phyloP scores from a whole-genome alignment of 2,329 filamentous ascomycete genomes.

The Emericellopsis cladophorae region DNA sequence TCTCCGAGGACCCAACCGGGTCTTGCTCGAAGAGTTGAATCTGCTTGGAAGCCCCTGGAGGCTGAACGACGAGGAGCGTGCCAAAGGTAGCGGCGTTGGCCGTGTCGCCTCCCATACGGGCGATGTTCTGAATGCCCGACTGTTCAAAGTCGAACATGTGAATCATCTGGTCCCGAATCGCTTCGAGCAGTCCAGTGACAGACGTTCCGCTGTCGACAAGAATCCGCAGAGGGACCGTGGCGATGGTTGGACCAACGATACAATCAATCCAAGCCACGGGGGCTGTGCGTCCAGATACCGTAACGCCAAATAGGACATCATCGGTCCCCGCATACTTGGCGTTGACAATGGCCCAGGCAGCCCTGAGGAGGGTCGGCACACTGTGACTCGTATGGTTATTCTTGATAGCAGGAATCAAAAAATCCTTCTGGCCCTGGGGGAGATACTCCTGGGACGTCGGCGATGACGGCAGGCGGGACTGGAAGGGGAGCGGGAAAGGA shows the following conservation, averaged over 20 bases:
- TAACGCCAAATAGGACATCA: not conserved
- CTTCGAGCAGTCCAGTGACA: slow-evolving; percentile 4
- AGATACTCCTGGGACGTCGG: not conserved
- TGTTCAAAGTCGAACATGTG: slow-evolving; percentile 1
- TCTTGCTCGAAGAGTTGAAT: not conserved
- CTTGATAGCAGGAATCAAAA: not conserved
- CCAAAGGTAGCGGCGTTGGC: slow-evolving; percentile 4
- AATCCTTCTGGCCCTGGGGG: not conserved
- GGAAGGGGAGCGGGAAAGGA: not conserved
- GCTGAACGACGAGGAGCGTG: slow-evolving; percentile 1
- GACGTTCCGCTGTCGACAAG: not conserved
- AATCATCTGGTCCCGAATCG: slow-evolving; percentile 5
- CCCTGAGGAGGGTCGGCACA: not conserved
- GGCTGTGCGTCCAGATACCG: slow-evolving; percentile 9
- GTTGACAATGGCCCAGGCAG: not conserved
- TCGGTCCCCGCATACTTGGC: not conserved
- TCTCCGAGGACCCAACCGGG: not conserved
- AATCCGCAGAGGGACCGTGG: slow-evolving; percentile 9
- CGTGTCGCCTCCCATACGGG: slow-evolving; percentile 3
- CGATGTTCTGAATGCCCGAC: slow-evolving; percentile 8
- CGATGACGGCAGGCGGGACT: not conserved
- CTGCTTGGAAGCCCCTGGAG: not conserved
- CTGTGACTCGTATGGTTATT: not conserved
- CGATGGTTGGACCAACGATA: slow-evolving; percentile 10
- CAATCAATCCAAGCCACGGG: slow-evolving; percentile 7